Conservation (phyloP, 371 early-diverging fungal species). For the Mycotypha africana region DNA sequence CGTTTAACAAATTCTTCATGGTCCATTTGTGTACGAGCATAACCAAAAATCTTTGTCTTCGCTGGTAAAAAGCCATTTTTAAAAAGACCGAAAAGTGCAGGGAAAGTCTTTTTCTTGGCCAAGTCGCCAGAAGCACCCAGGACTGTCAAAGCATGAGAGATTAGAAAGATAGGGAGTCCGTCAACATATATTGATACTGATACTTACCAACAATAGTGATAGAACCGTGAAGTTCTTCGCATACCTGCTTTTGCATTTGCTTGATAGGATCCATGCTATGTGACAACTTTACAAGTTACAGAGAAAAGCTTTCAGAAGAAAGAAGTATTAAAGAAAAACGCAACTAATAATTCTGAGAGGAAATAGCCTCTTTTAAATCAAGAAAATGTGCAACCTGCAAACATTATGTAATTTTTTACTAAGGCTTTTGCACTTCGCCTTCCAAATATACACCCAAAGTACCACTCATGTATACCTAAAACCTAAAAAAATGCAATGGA, state of each 20-base stretch:
- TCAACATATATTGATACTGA: neutral
- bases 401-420: too few species aligned
- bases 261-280: constrained; percentile 14
- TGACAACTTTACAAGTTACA: too few species aligned
- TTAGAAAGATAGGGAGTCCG: neutral
- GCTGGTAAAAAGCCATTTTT: constrained; percentile 71
- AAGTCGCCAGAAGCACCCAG: constrained; percentile 91
- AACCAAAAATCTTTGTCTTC: constrained; percentile 85
- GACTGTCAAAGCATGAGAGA: constrained; percentile 32
- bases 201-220: constrained; percentile 52
- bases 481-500: too few species aligned
- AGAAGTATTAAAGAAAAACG: too few species aligned
- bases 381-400: too few species aligned
- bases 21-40: constrained; percentile 88
- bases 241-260: constrained; percentile 30
- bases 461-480: too few species aligned
- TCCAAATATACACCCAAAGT: too few species aligned
- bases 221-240: constrained; percentile 29
- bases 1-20: constrained; percentile 78
- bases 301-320: too few species aligned
- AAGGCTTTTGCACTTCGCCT: too few species aligned
- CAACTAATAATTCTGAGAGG: too few species aligned
- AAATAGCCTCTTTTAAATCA: too few species aligned
- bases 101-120: constrained; percentile 97
- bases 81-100: constrained; percentile 87